Evolutionary conservation across 768 basidiomycete species (phyloP), one percentile per base, ranked within the genome.

Genomic region (Pluteus cervinus): DNA sequence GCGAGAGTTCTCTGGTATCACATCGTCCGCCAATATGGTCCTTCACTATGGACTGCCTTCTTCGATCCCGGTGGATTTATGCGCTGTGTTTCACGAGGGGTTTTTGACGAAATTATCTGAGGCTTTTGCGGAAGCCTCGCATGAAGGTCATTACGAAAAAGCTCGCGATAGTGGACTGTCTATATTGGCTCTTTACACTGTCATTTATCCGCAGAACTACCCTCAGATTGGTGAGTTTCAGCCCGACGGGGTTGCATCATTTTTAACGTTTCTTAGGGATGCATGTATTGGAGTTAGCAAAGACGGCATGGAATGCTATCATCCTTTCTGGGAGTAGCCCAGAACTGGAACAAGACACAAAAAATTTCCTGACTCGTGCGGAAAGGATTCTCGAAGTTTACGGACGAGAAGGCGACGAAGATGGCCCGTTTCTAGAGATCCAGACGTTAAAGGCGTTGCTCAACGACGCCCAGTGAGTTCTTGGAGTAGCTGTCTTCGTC

Each of bases 201-300:
- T 83, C 36, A 63, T 88, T 31, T 90, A 90, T 49, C 85, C 87
- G 1, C 61, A 58, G 2, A 81, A 82, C 50, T 87, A 86, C 55
- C 87, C 86, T n/a, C 83, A 87, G 46, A 85, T 80, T 17, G 87
- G 87, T 85, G 37, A 45, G 12, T 20, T 20, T 24, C 7, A 24
- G 31, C 29, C 33, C 39, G 12, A 17, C 28, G n/a, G n/a, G n/a
- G n/a, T n/a, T 36, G 24, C 10, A 18, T 29, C 22, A 36, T 28
- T n/a, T 15, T 37, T 17, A 39, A 15, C 12, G 40, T 26, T n/a
- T 32, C 24, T 39, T 36, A 90, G 86, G 86, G 10, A 66, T 86
- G 62, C 87, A 90, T 55, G 59, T 78, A 8, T 54, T 88, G 14
- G 86, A 89, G 51, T 58, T 86, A 51, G 72, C 85, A 2, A 88